phyloP scores from a whole-genome alignment of 139 green algal genomes.

The Pleodorina starrii region DNA sequence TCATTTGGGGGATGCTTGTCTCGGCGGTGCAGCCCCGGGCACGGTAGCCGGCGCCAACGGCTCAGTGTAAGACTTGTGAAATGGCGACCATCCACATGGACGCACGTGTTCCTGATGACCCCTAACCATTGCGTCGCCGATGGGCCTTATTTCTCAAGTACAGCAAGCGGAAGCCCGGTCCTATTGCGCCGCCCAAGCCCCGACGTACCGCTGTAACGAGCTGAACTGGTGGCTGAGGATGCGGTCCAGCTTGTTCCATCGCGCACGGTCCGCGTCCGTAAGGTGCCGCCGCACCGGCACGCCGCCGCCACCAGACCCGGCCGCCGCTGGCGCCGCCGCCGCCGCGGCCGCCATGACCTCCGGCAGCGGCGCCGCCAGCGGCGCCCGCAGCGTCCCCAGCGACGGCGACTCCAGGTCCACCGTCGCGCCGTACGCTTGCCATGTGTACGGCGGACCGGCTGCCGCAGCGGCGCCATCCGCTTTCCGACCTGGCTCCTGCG shows the following conservation, averaged over 20 bases:
- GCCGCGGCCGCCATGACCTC: slow-evolving; percentile 47
- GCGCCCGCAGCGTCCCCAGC: slow-evolving; percentile 41
- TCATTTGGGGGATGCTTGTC: not conserved
- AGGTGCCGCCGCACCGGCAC: slow-evolving; percentile 38
- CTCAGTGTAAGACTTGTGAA: too few relatives aligned
- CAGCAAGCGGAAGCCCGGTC: not conserved
- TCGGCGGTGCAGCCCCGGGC: not conserved
- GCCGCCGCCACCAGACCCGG: not conserved
- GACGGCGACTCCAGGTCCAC: slow-evolving; percentile 47
- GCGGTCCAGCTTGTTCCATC: slow-evolving; percentile 48
- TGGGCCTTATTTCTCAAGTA: not conserved
- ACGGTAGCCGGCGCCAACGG: not conserved
- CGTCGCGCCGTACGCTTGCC: slow-evolving; percentile 17
- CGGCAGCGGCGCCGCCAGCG: slow-evolving; percentile 42
- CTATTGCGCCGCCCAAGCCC: not conserved
- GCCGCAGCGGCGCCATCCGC: too few relatives aligned
- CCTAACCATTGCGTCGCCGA: not conserved
- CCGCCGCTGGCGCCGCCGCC: not conserved
- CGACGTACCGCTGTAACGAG: slow-evolving; percentile 34
- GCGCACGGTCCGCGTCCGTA: slow-evolving; percentile 37
- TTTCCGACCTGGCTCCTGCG: not conserved
- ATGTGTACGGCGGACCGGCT: not conserved
- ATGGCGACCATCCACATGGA: too few relatives aligned
- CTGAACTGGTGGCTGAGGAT: slow-evolving; percentile 44
- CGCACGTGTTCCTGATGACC: not conserved